Percentiles rank a stretch among this genome's conserved stretches.
phyloP scores from a whole-genome alignment of 306 rosid genomes.

The Begonia peltatifolia region DNA sequence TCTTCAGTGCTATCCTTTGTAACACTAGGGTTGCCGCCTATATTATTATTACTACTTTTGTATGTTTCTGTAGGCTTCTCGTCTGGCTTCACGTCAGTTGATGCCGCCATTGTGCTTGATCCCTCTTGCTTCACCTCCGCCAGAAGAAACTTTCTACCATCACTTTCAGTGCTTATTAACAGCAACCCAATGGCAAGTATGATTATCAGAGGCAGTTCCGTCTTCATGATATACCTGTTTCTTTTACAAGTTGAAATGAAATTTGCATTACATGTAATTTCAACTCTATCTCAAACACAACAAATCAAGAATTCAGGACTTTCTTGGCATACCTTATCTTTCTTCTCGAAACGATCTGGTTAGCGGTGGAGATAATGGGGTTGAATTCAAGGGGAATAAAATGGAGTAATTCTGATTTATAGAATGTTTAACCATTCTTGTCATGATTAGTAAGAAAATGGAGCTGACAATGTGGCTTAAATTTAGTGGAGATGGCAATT shows the following conservation, averaged over 20 bases:
- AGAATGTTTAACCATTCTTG: background rate
- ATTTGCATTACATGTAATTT: background rate
- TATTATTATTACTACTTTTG: background rate
- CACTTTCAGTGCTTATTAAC: constrained; percentile 1
- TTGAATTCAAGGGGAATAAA: background rate
- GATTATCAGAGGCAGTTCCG: background rate
- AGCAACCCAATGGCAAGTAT: constrained; percentile 4
- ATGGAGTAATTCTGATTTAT: constrained; percentile 1
- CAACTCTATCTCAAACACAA: background rate
- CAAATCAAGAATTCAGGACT: background rate
- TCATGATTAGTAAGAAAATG: constrained; percentile 2
- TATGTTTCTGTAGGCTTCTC: background rate
- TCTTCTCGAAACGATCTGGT: background rate
- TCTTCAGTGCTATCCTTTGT: background rate
- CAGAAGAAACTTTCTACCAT: constrained; percentile 8
- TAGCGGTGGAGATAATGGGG: background rate
- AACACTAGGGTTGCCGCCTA: constrained; percentile 4
- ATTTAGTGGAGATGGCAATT: background rate
- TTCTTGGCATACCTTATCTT: constrained; percentile 2
- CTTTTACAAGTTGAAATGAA: background rate
- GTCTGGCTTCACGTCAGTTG: background rate
- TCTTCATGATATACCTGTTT: constrained; percentile 13
- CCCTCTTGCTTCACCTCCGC: constrained; percentile 3
- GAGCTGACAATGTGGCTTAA: background rate
- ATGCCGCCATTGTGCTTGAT: background rate